phyloP scores from a whole-genome alignment of 306 rosid genomes.

The Astragalus glycyphyllos region DNA sequence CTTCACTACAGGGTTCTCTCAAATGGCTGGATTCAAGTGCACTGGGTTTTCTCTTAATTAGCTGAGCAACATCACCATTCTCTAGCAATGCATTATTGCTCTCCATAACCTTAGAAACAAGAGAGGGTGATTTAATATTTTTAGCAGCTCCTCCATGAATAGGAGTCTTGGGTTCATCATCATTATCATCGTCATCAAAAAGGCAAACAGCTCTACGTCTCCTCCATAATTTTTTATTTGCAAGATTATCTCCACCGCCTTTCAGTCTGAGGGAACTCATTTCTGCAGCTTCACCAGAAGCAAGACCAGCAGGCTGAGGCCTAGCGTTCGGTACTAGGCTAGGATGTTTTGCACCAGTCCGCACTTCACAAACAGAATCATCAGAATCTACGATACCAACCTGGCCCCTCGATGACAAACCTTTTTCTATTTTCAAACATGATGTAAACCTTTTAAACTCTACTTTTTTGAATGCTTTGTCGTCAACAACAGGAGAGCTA shows the following conservation, averaged over 20 bases:
- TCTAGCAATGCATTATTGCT: slow-evolving; percentile 47
- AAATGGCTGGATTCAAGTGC: slow-evolving; percentile 47
- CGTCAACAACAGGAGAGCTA: slow-evolving; percentile 51
- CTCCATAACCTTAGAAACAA: slow-evolving; percentile 52
- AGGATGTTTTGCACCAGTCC: slow-evolving; percentile 55
- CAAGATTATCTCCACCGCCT: slow-evolving; percentile 22
- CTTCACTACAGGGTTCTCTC: slow-evolving; percentile 55
- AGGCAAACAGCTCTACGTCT: slow-evolving; percentile 50
- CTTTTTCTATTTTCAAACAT: slow-evolving; percentile 60
- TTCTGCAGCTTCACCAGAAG: slow-evolving; percentile 37
- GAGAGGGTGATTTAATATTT: slow-evolving; percentile 53
- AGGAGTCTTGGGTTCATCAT: slow-evolving; percentile 42
- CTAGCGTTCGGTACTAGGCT: slow-evolving; percentile 46
- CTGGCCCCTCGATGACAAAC: slow-evolving; percentile 48
- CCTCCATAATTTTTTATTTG: slow-evolving; percentile 20
- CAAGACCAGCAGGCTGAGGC: slow-evolving; percentile 28
- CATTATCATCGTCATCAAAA: slow-evolving; percentile 33
- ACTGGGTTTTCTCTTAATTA: slow-evolving; percentile 42
- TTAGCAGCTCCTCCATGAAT: slow-evolving; percentile 56
- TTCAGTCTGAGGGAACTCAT: slow-evolving; percentile 38
- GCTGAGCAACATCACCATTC: slow-evolving; percentile 47
- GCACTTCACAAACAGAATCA: slow-evolving; percentile 54
- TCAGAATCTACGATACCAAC: slow-evolving; percentile 50
- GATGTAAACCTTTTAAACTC: slow-evolving; percentile 56
- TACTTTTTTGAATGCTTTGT: slow-evolving; percentile 49